Percentiles rank a stretch among this genome's conserved stretches.
These are phyloP conservation scores for Funneliformis geosporum DNA, from an alignment of 192 early-diverging fungal genomes.

Conservation along the genomic window DNA sequence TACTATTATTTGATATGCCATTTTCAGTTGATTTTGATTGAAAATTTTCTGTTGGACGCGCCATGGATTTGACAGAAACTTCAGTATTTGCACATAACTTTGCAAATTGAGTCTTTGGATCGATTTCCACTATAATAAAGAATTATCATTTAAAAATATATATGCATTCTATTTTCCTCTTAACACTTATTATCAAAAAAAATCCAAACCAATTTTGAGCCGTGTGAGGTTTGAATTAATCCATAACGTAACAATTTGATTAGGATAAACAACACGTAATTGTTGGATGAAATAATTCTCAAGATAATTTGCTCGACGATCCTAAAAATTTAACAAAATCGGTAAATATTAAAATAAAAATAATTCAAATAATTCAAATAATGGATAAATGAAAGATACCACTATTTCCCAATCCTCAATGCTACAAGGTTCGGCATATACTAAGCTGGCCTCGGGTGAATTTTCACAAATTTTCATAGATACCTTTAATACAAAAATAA, in stretches of 20 bases:
- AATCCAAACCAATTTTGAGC: slow-evolving; percentile 57
- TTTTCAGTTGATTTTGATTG: slow-evolving; percentile 31
- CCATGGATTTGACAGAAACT: slow-evolving; percentile 73
- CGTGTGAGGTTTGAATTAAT: slow-evolving; percentile 64
- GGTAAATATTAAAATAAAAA: background rate
- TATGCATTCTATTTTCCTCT: background rate
- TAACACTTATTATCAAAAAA: slow-evolving; percentile 18
- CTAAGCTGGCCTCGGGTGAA: slow-evolving; percentile 56
- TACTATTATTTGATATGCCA: slow-evolving; percentile 38
- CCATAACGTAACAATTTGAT: slow-evolving; percentile 76
- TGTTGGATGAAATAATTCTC: slow-evolving; percentile 72
- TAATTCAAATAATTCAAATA: background rate
- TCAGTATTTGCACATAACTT: slow-evolving; percentile 68
- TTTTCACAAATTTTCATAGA: slow-evolving; percentile 60
- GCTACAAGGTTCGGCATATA: slow-evolving; percentile 67
- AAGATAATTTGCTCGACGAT: slow-evolving; percentile 72
- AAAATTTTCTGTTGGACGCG: slow-evolving; percentile 42
- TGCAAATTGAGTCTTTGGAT: slow-evolving; percentile 49
- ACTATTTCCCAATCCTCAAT: slow-evolving; percentile 85
- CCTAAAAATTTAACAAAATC: slow-evolving; percentile 38
- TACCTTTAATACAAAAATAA: slow-evolving; percentile 39
- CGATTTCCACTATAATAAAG: slow-evolving; percentile 50
- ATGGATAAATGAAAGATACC: slow-evolving; percentile 34
- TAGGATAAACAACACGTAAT: slow-evolving; percentile 63
- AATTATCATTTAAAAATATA: background rate